Conservation (phyloP, 805 yeast species). For the Metschnikowia cubensis region DNA sequence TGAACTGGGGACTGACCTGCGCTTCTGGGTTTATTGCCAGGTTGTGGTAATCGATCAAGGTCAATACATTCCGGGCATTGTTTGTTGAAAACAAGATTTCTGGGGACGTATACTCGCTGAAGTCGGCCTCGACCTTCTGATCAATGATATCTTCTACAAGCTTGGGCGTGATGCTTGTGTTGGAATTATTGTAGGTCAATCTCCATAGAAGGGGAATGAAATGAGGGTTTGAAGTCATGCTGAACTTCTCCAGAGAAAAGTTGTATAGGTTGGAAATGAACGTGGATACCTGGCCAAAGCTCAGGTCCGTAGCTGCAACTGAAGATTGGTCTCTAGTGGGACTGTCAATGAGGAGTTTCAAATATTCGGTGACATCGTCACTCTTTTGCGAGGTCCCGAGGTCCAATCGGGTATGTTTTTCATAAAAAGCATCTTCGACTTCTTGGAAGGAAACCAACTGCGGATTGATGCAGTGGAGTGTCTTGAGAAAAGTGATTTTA, state of each 20-base stretch:
- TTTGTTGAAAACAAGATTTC: slow-evolving; percentile 23
- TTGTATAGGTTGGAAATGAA: slow-evolving; percentile 25
- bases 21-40: slow-evolving; percentile 6
- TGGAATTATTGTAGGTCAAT: slow-evolving; percentile 20
- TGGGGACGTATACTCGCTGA: slow-evolving; percentile 5
- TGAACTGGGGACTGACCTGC: slow-evolving; percentile 19
- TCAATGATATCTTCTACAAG: slow-evolving; percentile 23
- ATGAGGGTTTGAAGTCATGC: slow-evolving; percentile 23
- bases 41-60: slow-evolving; percentile 23
- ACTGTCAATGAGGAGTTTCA: slow-evolving; percentile 34
- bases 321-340: slow-evolving; percentile 18
- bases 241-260: slow-evolving; percentile 25
- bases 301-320: slow-evolving; percentile 17
- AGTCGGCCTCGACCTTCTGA: slow-evolving; percentile 5
- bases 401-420: slow-evolving; percentile 25
- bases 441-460: slow-evolving; percentile 22
- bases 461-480: slow-evolving; percentile 26
- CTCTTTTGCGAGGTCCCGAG: slow-evolving; percentile 18
- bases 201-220: slow-evolving; percentile 36
- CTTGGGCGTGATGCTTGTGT: slow-evolving; percentile 21
- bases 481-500: slow-evolving; percentile 22
- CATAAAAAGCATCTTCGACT: slow-evolving; percentile 23
- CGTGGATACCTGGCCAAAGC: slow-evolving; percentile 23
- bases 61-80: slow-evolving; percentile 28
- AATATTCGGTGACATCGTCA: slow-evolving; percentile 28